Base-by-base conservation (phyloP, 768 basidiomycete genomes). In the Collybia mongolica region DNA sequence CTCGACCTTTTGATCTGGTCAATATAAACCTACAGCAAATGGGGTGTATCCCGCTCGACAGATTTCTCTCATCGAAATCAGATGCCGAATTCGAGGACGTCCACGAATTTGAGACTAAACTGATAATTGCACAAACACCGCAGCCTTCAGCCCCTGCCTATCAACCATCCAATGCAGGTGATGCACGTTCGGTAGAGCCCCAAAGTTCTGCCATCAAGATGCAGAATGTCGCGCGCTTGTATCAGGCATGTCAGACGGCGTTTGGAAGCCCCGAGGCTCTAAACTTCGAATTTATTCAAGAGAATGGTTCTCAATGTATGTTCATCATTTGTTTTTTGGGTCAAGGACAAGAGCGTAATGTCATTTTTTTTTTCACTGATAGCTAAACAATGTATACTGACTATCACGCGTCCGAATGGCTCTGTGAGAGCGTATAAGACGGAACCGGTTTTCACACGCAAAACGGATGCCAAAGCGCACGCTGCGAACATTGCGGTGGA, bases 361-460 rank as follows among this genome's bases (percentile, higher is more conserved):
- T 5, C 32, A 14, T 9, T 6, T 14, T 32, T 11, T 32, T 32
- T 9, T 2, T 32, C 14, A 14, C n/a, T n/a, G n/a, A 6, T 58
- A 86, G 83, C 60, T 52, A 83, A 79, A 58, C 77, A 79, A 46
- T 85, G 86, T 55, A 81, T 82, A 43, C 60, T 87, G 36, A 83
- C 82, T 1, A 78, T 87, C 50, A 79, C 72, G 1, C 80, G 76
- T 18, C 82, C 81, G 0, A 72, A 78, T 26, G 83, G 81, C 15
- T 49, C 62, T 2, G 65, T 65, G 4, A 72, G 82, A 39, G 77
- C 79, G 0, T 87, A 85, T 66, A 72, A 74, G 20, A 81, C 82
- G 0, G 71, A 76, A 20, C 65, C 72, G 12, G 39, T 60, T 1
- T 79, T 75, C 54, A 38, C 68, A 14, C 72, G 72, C 32, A 76